Base-by-base conservation (phyloP, 805 yeast species). In the Naumovozyma dairenensis region DNA sequence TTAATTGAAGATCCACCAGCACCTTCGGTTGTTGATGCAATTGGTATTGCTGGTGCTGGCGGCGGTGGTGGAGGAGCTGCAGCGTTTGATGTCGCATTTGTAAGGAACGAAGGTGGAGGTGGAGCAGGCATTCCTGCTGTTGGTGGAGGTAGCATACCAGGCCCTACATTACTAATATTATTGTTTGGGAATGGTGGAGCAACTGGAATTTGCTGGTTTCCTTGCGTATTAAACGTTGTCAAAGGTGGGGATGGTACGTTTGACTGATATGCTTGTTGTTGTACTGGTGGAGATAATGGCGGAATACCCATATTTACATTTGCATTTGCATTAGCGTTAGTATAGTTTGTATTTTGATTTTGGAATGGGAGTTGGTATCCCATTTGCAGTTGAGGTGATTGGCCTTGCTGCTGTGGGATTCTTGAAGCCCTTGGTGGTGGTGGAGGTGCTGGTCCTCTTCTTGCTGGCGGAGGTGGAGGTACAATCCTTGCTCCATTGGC, bases 361-460 rank as follows among this genome's bases (percentile, higher is more conserved):
- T n/a, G n/a, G n/a, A n/a, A n/a, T 22, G 17, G 43, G 35, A 13
- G 42, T 29, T 15, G 38, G 33, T 16, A 30, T 18, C 25, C 29
- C 21, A 17, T 28, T 22, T 19, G 37, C 21, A 6, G 37, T 30
- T 16, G 35, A 10, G 21, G 35, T 19, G 29, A 39, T 31, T 35
- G 42, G 21, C 25, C 35, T 13, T 36, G 30, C 21, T 15, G 18
- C 30, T 26, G 21, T 25, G 36, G 28, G 5, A 31, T 47, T 30
- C 37, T 51, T 14, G 36, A 40, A 6, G 34, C 47, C 31, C 40
- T 47, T 13, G 37, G 51, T 19, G 44, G 55, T 1, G 45, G 53
- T 22, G 43, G 55, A 12, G 48, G 46, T 8, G 33, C 46, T 8
- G 45, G 43, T 3, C 48, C 46, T 24, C 44, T 35, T 29, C 45